Conservation (phyloP, 2,329 filamentous ascomycete species). For the Tolypocladium guangdongense region DNA sequence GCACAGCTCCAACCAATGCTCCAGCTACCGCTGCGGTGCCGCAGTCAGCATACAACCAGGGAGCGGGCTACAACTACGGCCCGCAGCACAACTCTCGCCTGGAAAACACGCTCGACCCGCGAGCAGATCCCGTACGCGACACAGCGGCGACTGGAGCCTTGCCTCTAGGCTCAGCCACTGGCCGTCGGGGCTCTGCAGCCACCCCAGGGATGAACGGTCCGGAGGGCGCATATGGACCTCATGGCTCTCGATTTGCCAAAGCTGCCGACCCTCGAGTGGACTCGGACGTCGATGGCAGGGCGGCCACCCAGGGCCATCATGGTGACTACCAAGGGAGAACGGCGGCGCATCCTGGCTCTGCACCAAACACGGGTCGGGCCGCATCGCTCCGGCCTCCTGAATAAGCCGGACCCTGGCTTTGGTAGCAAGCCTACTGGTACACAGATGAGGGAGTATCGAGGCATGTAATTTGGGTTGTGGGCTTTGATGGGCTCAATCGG, state of each 20-base stretch:
- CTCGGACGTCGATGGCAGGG: neutral
- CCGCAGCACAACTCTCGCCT: conserved; percentile 22
- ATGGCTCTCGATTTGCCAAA: neutral
- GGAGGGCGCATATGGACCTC: conserved; percentile 3
- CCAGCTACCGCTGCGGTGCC: neutral
- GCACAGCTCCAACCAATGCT: neutral
- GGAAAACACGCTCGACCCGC: conserved; percentile 34
- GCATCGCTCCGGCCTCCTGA: conserved; percentile 6
- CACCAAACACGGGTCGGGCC: conserved; percentile 6
- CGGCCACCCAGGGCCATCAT: neutral
- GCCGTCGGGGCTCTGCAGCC: neutral
- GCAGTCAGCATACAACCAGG: neutral
- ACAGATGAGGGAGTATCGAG: neutral
- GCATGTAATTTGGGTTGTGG: neutral
- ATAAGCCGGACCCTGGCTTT: conserved; percentile 6
- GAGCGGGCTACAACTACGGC: neutral
- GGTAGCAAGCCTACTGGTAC: conserved; percentile 8
- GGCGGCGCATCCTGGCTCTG: conserved; percentile 1
- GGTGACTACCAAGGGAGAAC: neutral
- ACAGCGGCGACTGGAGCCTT: neutral
- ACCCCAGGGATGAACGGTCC: neutral
- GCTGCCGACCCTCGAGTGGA: neutral
- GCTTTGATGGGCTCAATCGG: neutral
- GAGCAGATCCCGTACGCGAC: conserved; percentile 25
- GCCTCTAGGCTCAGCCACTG: neutral